Evolutionary conservation across 2,329 filamentous ascomycete genomes (phyloP).

Genomic region (Elsinoe ampelina): DNA sequence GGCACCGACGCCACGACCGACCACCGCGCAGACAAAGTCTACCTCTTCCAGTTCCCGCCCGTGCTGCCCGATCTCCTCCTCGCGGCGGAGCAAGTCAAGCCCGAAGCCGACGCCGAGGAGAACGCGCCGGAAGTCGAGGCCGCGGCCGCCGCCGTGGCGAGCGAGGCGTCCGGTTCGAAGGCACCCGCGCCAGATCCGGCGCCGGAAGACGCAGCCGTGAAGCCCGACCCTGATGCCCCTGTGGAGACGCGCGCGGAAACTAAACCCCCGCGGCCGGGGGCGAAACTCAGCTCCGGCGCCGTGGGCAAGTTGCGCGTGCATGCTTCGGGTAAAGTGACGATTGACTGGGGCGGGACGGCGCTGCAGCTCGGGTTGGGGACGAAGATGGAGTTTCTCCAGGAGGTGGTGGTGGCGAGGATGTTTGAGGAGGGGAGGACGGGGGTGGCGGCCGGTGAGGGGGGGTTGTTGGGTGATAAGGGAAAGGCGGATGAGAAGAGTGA

Average conservation of each 20-base stretch:
- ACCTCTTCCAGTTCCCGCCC: constrained; percentile 56
- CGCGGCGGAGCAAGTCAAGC: constrained; percentile 25
- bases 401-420: constrained; percentile 40
- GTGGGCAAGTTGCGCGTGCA: constrained; percentile 55
- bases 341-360: constrained; percentile 54
- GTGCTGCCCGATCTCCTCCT: constrained; percentile 48
- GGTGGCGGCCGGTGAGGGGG: constrained; percentile 28
- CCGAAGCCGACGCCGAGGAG: constrained; percentile 15
- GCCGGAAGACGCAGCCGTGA: constrained; percentile 16
- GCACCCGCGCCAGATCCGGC: neutral
- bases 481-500: constrained; percentile 29
- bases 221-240: constrained; percentile 22
- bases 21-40: constrained; percentile 45
- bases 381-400: constrained; percentile 50
- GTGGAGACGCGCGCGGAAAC: constrained; percentile 20
- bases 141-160: neutral
- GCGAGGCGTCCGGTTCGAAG: neutral
- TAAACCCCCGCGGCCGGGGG: constrained; percentile 30
- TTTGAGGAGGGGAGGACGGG: constrained; percentile 25
- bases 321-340: constrained; percentile 50
- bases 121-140: constrained; percentile 10
- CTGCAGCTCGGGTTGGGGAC: constrained; percentile 50
- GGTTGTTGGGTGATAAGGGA: constrained; percentile 19
- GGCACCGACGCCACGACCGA: constrained; percentile 25
- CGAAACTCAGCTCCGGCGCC: constrained; percentile 41